Evolutionary conservation across 2,329 filamentous ascomycete genomes (phyloP), one percentile per base, ranked within the genome.

Genomic region (Phialophora tarda): DNA sequence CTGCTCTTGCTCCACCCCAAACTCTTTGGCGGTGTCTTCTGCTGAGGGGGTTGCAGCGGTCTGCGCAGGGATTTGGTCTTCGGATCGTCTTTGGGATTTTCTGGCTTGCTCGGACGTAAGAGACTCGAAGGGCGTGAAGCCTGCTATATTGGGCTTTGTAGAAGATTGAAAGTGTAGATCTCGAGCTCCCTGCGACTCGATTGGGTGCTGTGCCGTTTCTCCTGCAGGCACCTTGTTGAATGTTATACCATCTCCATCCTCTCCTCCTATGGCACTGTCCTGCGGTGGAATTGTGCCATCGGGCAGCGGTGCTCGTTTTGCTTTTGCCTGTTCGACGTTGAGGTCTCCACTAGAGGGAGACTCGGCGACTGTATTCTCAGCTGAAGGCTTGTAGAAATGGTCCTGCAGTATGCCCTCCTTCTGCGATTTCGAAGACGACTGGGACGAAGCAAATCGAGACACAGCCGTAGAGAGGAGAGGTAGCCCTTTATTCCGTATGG

Each of bases 61-160:
- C 41, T 78, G 77, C 2, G 80, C 79, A 17, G 86, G 86, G 65
- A 88, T 85, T 62, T 83, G 82, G 28, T 75, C 74, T 71, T 88
- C 84, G 8, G 80, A 77, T 59, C 83, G 75, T 65, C 80, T 77
- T 71, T 86, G 84, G 23, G 81, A 73, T 62, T 76, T 77, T 63
- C 79, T 78, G 30, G 82, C 81, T 62, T 80, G 75, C 7, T 81
- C 77, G n/a, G 81, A 71, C 30, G 80, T 78, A 34, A 77, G 71
- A 23, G 75, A 71, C 4, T 71, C 65, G 12, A 74, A 71, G 23
- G 71, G 61, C n/a, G 64, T 67, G 8, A 79, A 78, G 4, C 72
- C 59, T 4, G 80, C 78, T 68, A 82, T 82, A 1, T 78, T 81
- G 1, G 80, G 80, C 26, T 74, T 72, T 38, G 63, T 73, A 1